Evolutionary conservation across 345 rosid species (phyloP).

Genomic region (Leavenworthia alabamica): DNA sequence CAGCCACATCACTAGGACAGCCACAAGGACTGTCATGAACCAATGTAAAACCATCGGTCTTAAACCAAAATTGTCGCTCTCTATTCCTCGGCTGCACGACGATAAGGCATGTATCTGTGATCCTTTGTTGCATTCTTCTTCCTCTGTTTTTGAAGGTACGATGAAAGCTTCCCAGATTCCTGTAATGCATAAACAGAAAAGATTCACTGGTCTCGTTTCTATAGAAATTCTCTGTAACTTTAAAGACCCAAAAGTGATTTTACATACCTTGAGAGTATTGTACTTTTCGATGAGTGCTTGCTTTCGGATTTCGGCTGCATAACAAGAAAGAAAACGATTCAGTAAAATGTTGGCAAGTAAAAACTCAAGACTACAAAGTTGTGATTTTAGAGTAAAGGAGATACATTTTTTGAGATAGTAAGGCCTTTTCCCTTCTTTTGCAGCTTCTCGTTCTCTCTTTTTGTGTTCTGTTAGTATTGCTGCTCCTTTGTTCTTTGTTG

Average conservation of each 20-base stretch:
- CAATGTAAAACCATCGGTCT: background rate
- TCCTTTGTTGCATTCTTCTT: conserved; percentile 91
- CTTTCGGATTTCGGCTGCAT: conserved; percentile 78
- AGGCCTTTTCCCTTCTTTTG: conserved; percentile 75
- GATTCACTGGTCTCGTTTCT: conserved; percentile 8
- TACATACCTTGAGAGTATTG: conserved; percentile 63
- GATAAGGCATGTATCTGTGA: conserved; percentile 78
- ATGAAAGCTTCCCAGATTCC: conserved; percentile 77
- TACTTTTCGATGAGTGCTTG: conserved; percentile 65
- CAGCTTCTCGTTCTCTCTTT: conserved; percentile 82
- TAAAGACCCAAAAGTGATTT: background rate
- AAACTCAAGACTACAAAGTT: background rate
- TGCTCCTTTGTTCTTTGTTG: conserved; percentile 51
- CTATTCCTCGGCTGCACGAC: conserved; percentile 36
- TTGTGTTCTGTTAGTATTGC: conserved; percentile 65
- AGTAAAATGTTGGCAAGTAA: background rate
- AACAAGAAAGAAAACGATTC: conserved; percentile 7
- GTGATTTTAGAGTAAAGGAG: background rate
- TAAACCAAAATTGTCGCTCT: conserved; percentile 6
- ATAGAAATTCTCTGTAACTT: background rate
- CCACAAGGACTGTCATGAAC: background rate
- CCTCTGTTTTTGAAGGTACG: conserved; percentile 74
- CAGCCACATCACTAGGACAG: background rate
- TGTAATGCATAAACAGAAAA: conserved; percentile 2
- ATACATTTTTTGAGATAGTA: conserved; percentile 83